Conservation (phyloP, 345 rosid genomes). For the Gossypium arboreum region DNA sequence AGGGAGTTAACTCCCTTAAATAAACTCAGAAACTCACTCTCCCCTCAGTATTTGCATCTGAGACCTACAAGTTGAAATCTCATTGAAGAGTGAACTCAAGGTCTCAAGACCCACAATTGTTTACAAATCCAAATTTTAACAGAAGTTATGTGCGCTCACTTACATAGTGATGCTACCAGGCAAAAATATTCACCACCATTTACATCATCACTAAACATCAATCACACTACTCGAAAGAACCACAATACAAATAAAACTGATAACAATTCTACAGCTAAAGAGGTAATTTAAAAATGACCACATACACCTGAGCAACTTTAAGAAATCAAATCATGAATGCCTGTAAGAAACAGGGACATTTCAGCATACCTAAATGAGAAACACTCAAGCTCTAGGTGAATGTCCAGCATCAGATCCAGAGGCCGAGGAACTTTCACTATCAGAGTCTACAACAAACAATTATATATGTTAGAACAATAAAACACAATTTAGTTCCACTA, state of each 20-base stretch:
- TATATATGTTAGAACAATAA: constrained; percentile 11
- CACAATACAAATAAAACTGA: neutral
- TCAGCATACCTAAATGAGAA: constrained; percentile 8
- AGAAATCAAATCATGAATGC: neutral
- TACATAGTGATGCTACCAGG: neutral
- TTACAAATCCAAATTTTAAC: neutral
- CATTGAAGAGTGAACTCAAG: neutral
- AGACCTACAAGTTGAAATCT: neutral
- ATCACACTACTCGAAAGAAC: neutral
- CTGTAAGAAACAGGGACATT: neutral
- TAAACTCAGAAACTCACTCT: neutral
- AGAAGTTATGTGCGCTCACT: neutral
- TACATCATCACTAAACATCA: neutral
- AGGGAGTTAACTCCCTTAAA: too few relatives aligned
- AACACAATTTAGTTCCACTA: neutral
- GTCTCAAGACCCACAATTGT: neutral
- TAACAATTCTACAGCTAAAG: neutral
- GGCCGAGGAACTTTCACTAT: constrained; percentile 83
- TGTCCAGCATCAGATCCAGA: constrained; percentile 75
- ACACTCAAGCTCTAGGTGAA: constrained; percentile 2
- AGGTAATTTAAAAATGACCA: neutral
- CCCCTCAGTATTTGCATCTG: neutral
- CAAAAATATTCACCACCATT: neutral
- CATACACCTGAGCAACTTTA: neutral
- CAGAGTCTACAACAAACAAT: constrained; percentile 61